Evolutionary conservation across 805 yeast genomes (phyloP), one percentile per base, ranked within the genome.

Genomic region (Kodamaea hsintzibuensis): DNA sequence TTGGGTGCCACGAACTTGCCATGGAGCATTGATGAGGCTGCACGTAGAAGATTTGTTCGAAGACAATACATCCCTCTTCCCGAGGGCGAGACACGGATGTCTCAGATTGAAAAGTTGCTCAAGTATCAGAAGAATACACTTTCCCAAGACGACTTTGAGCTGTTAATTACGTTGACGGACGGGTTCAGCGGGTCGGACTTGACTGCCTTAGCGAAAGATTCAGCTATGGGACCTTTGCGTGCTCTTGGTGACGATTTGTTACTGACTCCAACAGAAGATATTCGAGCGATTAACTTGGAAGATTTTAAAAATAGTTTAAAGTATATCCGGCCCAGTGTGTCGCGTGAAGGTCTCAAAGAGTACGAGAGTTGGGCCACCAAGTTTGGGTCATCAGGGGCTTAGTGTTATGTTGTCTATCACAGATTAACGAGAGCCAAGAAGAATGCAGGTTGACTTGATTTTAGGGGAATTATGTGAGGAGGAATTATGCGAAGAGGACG

Each of bases 21-120:
- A 0, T 93, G 99, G 99, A 88, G 91, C 1, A 91, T 89, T 56
- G 99, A 93, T 69, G 98, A 95, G 64, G 98, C 98, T 1, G 98
- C 98, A 0, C 78, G 98, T 63, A 81, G 98, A 67, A 79, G 98
- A 57, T 93, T 93, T 71, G 96, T 90, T 6, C 82, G 96, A 62
- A 77, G 98, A 50, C 96, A 90, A 64, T 92, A 95, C 70, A 92
- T 95, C 52, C 98, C 98, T 3, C 74, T 95, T 46, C 98, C 99
- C 0, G 98, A 92, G 65, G 81, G 76, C 19, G 92, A 87, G 60
- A 91, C 98, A 1, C 75, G 98, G 54, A 72, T 77, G 49, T 81
- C 81, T 3, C 98, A 93, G 65, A 74, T 93, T 17, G 67, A 71
- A 50, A 87, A 85, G 62, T 78, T 93, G 48, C 65, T 93, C 57